These are phyloP conservation scores for Pichia thaimueangensis DNA, from an alignment of 805 yeast species.

Conservation along the genomic window DNA sequence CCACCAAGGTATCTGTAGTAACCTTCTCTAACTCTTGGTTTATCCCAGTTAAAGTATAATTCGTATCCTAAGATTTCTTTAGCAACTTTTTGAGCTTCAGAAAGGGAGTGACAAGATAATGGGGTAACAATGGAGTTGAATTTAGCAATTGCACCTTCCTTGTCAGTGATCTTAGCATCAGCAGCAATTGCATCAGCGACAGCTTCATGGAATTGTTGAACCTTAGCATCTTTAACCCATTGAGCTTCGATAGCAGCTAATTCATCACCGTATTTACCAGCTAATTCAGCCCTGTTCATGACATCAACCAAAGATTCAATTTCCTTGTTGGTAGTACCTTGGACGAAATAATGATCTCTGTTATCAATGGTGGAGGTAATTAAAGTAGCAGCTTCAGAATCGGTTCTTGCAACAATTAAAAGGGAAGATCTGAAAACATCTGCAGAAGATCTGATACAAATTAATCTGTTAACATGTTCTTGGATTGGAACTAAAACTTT, in stretches of 20 bases:
- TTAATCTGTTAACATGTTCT: slow-evolving; percentile 91
- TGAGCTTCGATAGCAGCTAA: slow-evolving; percentile 70
- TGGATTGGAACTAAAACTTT: slow-evolving; percentile 95
- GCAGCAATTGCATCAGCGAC: slow-evolving; percentile 73
- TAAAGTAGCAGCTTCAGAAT: slow-evolving; percentile 95
- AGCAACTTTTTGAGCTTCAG: slow-evolving; percentile 75
- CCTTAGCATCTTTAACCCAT: slow-evolving; percentile 78
- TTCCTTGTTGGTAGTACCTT: slow-evolving; percentile 86
- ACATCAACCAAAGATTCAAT: slow-evolving; percentile 67
- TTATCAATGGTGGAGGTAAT: slow-evolving; percentile 89
- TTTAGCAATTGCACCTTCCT: slow-evolving; percentile 53
- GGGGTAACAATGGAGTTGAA: slow-evolving; percentile 71
- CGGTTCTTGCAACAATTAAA: slow-evolving; percentile 89
- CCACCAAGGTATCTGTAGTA: slow-evolving; percentile 95
- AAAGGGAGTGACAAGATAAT: slow-evolving; percentile 64
- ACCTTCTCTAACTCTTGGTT: slow-evolving; percentile 93
- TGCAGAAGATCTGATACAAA: slow-evolving; percentile 91
- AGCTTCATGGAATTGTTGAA: slow-evolving; percentile 87
- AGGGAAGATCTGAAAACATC: slow-evolving; percentile 87
- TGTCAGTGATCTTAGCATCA: slow-evolving; percentile 47
- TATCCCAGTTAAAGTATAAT: slow-evolving; percentile 89
- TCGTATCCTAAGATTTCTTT: slow-evolving; percentile 72
- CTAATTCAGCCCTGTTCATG: slow-evolving; percentile 73
- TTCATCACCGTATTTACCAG: slow-evolving; percentile 65
- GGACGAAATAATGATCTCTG: slow-evolving; percentile 89